Evolutionary conservation across 805 yeast genomes (phyloP), one percentile per base, ranked within the genome.

Genomic region (Candida incommunis): DNA sequence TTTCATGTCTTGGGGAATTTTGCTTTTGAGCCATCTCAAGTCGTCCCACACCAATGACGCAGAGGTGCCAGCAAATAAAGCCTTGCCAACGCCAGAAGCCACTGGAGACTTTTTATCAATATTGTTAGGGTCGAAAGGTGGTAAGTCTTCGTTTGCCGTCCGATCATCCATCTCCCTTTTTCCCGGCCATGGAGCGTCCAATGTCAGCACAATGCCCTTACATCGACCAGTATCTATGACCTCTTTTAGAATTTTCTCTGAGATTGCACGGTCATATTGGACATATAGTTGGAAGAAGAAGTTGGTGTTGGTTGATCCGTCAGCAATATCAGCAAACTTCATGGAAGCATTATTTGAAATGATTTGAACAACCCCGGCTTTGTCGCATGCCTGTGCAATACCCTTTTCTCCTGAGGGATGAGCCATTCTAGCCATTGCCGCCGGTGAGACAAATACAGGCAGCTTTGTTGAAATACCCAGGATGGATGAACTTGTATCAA

Each of bases 401-500:
- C 81, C 86, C 48, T 76, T 75, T 62, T 90, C 97, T 46, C 97
- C 97, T 35, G 85, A 95, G 2, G 87, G 86, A 57, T 88, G 92
- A 2, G 96, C 97, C 53, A 90, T 71, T 57, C 80, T 82, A 29
- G 94, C 96, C 50, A 87, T 68, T 0, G 96, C 97, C 3, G 97
- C 85, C 1, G 97, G 97, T 31, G 90, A 73, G 45, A 82, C 76
- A 59, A 88, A 90, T 60, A 90, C 86, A 13, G 97, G 97, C 13
- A 78, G 82, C 16, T 74, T 65, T 1, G 78, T 68, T 43, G 70
- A 65, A n/a, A 74, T 58, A n/a, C 96, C 96, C 34, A 90, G 67
- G 75, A 90, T 75, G 3, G 75, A 70, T 7, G 94, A 80, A 9
- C 80, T 61, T 25, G 76, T 61, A 57, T 85, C 94, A 41, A 88